phyloP scores from a whole-genome alignment of 441 rosid species.

The Arabidopsis lyrata region DNA sequence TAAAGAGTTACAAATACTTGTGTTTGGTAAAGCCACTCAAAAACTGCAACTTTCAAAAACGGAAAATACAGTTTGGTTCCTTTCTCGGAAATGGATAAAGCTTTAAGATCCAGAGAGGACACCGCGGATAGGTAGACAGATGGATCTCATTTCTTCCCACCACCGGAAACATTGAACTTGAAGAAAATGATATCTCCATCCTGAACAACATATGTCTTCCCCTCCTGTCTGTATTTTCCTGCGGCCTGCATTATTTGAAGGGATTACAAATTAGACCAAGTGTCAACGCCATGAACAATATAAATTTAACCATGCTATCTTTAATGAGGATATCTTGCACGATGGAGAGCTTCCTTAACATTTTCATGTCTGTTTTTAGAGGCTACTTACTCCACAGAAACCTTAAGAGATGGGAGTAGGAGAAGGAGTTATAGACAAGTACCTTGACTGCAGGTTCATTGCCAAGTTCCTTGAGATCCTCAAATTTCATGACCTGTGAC shows the following conservation, averaged over 20 bases:
- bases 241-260: constrained; percentile 64
- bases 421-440: constrained; percentile 25
- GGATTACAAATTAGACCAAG: background rate
- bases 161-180: constrained; percentile 96
- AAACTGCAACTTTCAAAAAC: constrained; percentile 34
- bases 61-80: constrained; percentile 35
- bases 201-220: constrained; percentile 92
- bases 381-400: constrained; percentile 10
- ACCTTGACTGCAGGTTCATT: constrained; percentile 95
- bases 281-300: background rate
- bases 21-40: constrained; percentile 28
- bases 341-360: background rate
- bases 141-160: constrained; percentile 85
- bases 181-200: constrained; percentile 95
- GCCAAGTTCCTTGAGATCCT: constrained; percentile 93
- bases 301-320: constrained; percentile 17
- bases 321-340: background rate
- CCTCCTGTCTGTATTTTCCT: constrained; percentile 94
- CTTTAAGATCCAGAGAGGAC: constrained; percentile 32
- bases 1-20: constrained; percentile 29
- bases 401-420: background rate
- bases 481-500: constrained; percentile 92
- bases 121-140: constrained; percentile 25
- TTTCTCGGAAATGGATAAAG: constrained; percentile 31
- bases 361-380: constrained; percentile 4